phyloP scores from a whole-genome alignment of 257 asterid species.

The Nicotiana paniculata region DNA sequence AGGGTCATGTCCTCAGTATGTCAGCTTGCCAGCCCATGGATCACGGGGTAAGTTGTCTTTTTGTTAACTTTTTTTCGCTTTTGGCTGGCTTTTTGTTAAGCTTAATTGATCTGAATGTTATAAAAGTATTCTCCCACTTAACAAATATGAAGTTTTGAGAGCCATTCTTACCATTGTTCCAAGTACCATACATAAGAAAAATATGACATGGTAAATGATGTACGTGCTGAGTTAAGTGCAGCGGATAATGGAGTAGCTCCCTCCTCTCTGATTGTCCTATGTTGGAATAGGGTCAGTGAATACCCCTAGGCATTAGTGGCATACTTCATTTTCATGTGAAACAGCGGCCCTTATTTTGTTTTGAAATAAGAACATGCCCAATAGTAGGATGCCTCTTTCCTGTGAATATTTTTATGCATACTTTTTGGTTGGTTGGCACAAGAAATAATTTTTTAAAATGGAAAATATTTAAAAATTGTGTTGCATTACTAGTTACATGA shows the following conservation, averaged over 20 bases:
- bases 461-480: background rate
- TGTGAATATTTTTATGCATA: background rate
- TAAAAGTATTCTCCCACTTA: background rate
- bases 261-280: background rate
- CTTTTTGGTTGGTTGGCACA: background rate
- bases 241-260: background rate
- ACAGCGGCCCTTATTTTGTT: background rate
- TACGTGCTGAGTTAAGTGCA: background rate
- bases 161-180: background rate
- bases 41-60: slow-evolving; percentile 38
- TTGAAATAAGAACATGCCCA: background rate
- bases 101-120: background rate
- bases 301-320: background rate
- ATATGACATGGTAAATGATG: background rate
- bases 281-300: background rate
- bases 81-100: background rate
- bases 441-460: background rate
- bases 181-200: background rate
- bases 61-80: background rate
- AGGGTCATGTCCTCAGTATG: slow-evolving; percentile 55
- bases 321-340: background rate
- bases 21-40: slow-evolving; percentile 60
- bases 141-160: background rate
- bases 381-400: background rate
- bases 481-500: background rate